Base-by-base conservation (phyloP, 768 basidiomycete species). In the Lactifluus volemus region DNA sequence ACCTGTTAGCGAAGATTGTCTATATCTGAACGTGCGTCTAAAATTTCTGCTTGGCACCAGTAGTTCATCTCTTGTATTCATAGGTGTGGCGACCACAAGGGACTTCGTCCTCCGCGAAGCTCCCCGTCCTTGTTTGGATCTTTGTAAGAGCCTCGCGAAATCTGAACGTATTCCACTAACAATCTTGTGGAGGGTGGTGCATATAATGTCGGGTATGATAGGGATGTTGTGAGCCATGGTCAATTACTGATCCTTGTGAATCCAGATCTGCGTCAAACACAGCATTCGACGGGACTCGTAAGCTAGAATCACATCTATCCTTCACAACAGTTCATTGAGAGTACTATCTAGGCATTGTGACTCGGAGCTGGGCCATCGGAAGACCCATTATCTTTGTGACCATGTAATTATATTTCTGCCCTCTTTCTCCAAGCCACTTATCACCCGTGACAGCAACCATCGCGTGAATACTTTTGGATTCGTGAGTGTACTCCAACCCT, bases 351-450 rank as follows among this genome's bases (percentile, higher is more conserved):
- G 82, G 72, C 8, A 76, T 83, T n/a, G 67, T 84, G 32, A 73
- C 76, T 36, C 68, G 78, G 21, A 83, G 82, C 55, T 72, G 77
- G 2, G 70, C 72, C 0, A 75, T 73, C 10, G 72, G 73, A 5
- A 81, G 80, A 49, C 82, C 82, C 0, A 79, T 83, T n/a, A 72
- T 84, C n/a, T 81, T 83, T 64, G 79, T 82, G 39, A 80, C 80
- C 3, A 74, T 77, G 79, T 80, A 63, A 59, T 48, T 39, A 44
- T 51, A 44, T 19, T 4, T 56, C 10, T 39, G 5, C 53, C 39
- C 29, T 32, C 30, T 7, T 32, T 11, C 17, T 12, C 19, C 58
- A 49, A 59, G 58, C 19, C 25, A 19, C 25, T 49, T 49, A 56
- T 17, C 14, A 29, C 52, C 5, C 7, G 32, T 30, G 15, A 32